Evolutionary conservation across 176 grass and related monocot genomes (phyloP).

Genomic region (Hordeum vulgare): DNA sequence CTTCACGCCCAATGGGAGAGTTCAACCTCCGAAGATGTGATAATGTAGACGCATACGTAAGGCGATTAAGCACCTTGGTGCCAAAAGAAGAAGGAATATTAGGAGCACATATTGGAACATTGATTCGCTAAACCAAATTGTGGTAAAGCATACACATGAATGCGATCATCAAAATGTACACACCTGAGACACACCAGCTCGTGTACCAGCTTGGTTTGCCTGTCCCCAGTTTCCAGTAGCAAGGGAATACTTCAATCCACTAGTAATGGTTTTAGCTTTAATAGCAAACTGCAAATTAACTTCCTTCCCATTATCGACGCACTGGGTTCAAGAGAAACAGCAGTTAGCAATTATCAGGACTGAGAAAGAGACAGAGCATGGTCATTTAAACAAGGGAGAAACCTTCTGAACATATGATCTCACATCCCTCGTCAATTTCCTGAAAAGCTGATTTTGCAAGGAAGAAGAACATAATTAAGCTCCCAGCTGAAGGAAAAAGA

Average conservation of each 20-base stretch:
- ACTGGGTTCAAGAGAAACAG: conserved; percentile 45
- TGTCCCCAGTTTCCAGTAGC: conserved; percentile 93
- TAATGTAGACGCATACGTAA: conserved; percentile 95
- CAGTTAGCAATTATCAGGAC: conserved; percentile 23
- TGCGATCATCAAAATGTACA: neutral
- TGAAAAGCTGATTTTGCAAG: conserved; percentile 76
- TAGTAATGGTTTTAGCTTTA: conserved; percentile 97
- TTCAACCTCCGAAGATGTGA: conserved; percentile 97
- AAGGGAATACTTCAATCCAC: conserved; percentile 78
- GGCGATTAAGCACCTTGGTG: conserved; percentile 87
- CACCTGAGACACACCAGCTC: conserved; percentile 97
- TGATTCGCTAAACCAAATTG: conserved; percentile 9
- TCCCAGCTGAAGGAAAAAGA: conserved; percentile 3
- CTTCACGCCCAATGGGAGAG: conserved; percentile 98
- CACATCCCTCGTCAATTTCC: conserved; percentile 96
- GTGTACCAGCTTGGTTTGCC: conserved; percentile 89
- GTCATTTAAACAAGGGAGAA: conserved; percentile 11
- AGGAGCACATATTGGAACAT: neutral
- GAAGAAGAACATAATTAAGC: neutral
- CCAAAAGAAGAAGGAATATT: conserved; percentile 9
- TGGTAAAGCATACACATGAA: neutral
- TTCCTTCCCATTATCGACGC: conserved; percentile 97
- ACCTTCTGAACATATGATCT: conserved; percentile 99
- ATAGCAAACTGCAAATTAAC: conserved; percentile 99
- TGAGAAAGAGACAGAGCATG: neutral